phyloP scores from a whole-genome alignment of 2,329 filamentous ascomycete species.

The Botrytis aclada region DNA sequence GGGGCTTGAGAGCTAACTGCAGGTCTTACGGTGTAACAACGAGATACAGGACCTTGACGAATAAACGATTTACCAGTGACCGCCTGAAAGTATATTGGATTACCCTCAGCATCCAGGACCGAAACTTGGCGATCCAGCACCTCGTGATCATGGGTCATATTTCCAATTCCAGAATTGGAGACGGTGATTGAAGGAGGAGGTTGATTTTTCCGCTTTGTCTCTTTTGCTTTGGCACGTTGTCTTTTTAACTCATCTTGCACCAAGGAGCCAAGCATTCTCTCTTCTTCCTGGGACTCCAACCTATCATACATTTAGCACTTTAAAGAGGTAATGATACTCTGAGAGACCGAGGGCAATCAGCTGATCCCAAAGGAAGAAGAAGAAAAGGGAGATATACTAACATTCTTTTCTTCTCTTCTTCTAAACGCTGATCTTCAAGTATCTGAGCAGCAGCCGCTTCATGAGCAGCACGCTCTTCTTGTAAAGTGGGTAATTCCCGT shows the following conservation, averaged over 20 bases:
- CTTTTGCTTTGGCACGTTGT: conserved; percentile 61
- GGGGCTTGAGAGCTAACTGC: conserved; percentile 53
- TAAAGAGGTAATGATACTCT: not conserved
- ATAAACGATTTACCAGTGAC: conserved; percentile 69
- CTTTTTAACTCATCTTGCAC: conserved; percentile 69
- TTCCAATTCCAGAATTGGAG: conserved; percentile 26
- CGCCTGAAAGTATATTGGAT: conserved; percentile 63
- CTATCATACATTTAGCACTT: conserved; percentile 5
- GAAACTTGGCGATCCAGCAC: conserved; percentile 62
- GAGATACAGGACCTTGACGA: conserved; percentile 62
- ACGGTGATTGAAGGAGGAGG: conserved; percentile 35
- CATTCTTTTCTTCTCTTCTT: conserved; percentile 45
- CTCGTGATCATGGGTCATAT: conserved; percentile 36
- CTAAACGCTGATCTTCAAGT: conserved; percentile 49
- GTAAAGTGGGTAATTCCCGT: conserved; percentile 75
- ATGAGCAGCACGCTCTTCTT: conserved; percentile 82
- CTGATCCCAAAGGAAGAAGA: not conserved
- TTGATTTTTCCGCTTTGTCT: conserved; percentile 61
- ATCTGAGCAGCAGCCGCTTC: conserved; percentile 66
- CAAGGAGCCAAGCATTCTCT: conserved; percentile 66
- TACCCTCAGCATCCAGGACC: conserved; percentile 61
- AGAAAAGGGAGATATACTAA: conserved; percentile 2
- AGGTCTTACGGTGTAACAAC: conserved; percentile 70
- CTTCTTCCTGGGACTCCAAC: conserved; percentile 17
- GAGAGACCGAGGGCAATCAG: not conserved